These are phyloP conservation scores for Paxillus involutus DNA, from an alignment of 768 basidiomycete species.

Conservation along the genomic window DNA sequence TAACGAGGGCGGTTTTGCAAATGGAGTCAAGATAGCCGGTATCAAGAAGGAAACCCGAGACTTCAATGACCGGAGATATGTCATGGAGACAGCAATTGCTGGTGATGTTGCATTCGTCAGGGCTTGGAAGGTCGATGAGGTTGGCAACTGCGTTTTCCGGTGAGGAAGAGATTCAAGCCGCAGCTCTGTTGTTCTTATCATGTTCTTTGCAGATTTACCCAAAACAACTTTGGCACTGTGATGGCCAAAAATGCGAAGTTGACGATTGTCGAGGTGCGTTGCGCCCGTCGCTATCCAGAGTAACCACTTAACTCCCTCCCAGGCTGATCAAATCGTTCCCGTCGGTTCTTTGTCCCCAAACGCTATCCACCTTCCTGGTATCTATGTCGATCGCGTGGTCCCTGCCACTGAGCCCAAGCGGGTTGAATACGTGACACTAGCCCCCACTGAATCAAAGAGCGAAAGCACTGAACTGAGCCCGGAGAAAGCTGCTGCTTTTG, in stretches of 20 bases:
- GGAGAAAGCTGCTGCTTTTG: constrained; percentile 53
- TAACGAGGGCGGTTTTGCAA: constrained; percentile 69
- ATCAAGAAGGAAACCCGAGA: constrained; percentile 74
- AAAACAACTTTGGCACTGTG: constrained; percentile 82
- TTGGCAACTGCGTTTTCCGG: constrained; percentile 91
- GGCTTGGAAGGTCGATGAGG: constrained; percentile 92
- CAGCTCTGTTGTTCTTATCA: not conserved
- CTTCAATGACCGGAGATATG: constrained; percentile 76
- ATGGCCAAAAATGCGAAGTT: constrained; percentile 91
- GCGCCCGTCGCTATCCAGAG: constrained; percentile 2
- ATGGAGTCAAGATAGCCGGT: constrained; percentile 71
- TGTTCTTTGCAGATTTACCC: constrained; percentile 58
- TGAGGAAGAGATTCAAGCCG: constrained; percentile 29
- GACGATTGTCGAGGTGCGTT: constrained; percentile 83
- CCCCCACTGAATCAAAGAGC: constrained; percentile 40
- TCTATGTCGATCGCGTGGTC: constrained; percentile 90
- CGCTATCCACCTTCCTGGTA: constrained; percentile 78
- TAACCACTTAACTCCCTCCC: not conserved
- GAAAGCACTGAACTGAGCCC: constrained; percentile 34
- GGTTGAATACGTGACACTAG: constrained; percentile 75
- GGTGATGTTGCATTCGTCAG: constrained; percentile 85
- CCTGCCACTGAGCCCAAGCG: constrained; percentile 71
- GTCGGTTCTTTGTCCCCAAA: constrained; percentile 79
- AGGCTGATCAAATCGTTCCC: constrained; percentile 91
- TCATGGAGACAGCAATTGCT: constrained; percentile 77